Conservation (phyloP, 306 rosid genomes). For the Prinsepia uniflora region DNA sequence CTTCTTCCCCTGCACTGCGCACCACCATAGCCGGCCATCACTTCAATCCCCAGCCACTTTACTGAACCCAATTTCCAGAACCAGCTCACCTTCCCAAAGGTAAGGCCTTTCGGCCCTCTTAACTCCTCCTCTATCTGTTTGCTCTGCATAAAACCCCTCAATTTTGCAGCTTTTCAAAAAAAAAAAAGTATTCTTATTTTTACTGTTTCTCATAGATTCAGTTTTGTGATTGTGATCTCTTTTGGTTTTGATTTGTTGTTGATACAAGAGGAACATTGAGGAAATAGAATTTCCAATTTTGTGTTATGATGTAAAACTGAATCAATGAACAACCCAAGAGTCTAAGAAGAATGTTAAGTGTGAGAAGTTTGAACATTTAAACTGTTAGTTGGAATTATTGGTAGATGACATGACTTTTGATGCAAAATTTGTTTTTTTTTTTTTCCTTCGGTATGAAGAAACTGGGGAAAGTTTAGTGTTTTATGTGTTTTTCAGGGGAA, state of each 20-base stretch:
- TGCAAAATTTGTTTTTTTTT: not conserved
- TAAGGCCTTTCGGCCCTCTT: not conserved
- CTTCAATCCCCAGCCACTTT: not conserved
- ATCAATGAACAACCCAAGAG: not conserved
- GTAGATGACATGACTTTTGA: slow-evolving; percentile 5
- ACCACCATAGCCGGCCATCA: slow-evolving; percentile 8
- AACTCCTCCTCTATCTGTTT: not conserved
- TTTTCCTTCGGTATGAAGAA: not conserved
- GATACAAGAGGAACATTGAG: not conserved
- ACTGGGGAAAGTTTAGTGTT: not conserved
- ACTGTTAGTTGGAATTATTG: not conserved
- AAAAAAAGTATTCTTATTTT: not conserved
- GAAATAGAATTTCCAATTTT: not conserved
- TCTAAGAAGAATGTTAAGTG: not conserved
- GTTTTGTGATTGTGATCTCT: not conserved
- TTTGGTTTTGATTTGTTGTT: not conserved
- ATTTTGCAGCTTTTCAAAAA: not conserved
- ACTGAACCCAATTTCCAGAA: slow-evolving; percentile 15
- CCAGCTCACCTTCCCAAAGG: slow-evolving; percentile 7
- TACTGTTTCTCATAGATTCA: not conserved
- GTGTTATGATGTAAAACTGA: not conserved
- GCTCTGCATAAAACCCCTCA: not conserved
- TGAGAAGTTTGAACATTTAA: not conserved
- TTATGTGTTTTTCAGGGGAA: not conserved
- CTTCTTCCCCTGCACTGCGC: not conserved